A percentile compares a stretch with the other conserved stretches of the same genome.
Evolutionary conservation across 108 stramenopile species (phyloP).

Genomic region (Cyclotella baltica): DNA sequence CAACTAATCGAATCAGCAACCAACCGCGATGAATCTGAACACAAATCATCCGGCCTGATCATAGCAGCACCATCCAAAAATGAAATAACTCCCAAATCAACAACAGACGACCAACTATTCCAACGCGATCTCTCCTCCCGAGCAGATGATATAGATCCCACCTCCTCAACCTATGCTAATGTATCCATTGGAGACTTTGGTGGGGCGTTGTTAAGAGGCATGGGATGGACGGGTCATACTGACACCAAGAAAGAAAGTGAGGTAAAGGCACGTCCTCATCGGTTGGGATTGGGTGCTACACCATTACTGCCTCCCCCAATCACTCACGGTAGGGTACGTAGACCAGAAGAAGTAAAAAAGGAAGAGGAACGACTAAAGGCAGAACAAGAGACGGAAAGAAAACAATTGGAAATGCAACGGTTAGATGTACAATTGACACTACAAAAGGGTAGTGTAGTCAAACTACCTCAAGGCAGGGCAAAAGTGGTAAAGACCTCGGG

Average conservation of each 20-base stretch:
- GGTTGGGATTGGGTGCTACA: conserved; percentile 87
- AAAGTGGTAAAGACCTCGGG: conserved; percentile 66
- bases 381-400: conserved; percentile 53
- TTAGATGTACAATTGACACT: conserved; percentile 80
- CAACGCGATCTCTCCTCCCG: conserved; percentile 4
- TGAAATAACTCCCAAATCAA: neutral
- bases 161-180: conserved; percentile 64
- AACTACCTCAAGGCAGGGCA: conserved; percentile 55
- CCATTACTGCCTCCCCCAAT: conserved; percentile 58
- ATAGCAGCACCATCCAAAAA: conserved; percentile 30
- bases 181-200: conserved; percentile 90
- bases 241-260: conserved; percentile 23
- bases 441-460: conserved; percentile 83
- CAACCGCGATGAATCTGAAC: neutral
- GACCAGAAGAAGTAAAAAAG: conserved; percentile 73
- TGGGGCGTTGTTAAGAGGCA: conserved; percentile 87
- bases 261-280: conserved; percentile 73
- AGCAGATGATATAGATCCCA: conserved; percentile 26
- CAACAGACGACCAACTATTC: conserved; percentile 45
- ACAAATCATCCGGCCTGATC: conserved; percentile 16
- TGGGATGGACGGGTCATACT: conserved; percentile 85
- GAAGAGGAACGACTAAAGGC: conserved; percentile 65
- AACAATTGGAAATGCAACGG: conserved; percentile 33
- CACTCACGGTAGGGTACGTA: conserved; percentile 23
- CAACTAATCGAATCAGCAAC: neutral